Evolutionary conservation across 768 basidiomycete species (phyloP), one percentile per base, ranked within the genome.

Genomic region (Boletus pseudopeckii): DNA sequence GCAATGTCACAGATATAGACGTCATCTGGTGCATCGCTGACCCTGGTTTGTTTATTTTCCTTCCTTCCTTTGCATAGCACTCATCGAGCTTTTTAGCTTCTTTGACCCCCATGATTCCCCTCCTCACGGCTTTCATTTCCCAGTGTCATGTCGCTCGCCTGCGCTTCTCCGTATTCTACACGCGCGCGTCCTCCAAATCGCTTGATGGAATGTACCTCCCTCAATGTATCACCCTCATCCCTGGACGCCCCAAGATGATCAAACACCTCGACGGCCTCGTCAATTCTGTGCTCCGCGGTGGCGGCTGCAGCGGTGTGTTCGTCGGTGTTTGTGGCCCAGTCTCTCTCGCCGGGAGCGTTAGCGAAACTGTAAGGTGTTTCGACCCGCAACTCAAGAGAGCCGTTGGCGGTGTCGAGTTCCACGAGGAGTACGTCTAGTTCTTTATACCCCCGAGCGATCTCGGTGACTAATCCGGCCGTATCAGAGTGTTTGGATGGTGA

Each of bases 1-100:
- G 81, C 52, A 75, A 81, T 43, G 74, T 83, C 37, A 80, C 82
- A 40, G 67, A 76, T 2, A 79, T 91, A 51, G 80, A 86, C 46
- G 69, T 92, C 14, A 72, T 90, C 9, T 92, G 90, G 90, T 71
- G 76, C 8, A 75, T 87, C n/a, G 77, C 74, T 36, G 80, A 83
- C 71, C 75, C 76, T 39, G 66, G 77, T 81, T 62, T 13, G 76
- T 58, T 53, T 43, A 13, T n/a, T 3, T 13, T 13, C 8, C n/a
- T 13, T 13, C 6, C 10, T 46, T 28, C 48, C 14, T 30, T 48
- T 10, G 9, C 11, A 33, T n/a, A 20, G 5, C 14, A 8, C 53
- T 57, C 26, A 59, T 28, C 15, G 32, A 43, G 40, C 46, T 15
- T 32, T 44, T 7, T 56, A 78, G 78, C 75, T 11, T 75, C 74